phyloP scores from a whole-genome alignment of 495 filamentous ascomycete genomes.

The Penicillium chermesinum region DNA sequence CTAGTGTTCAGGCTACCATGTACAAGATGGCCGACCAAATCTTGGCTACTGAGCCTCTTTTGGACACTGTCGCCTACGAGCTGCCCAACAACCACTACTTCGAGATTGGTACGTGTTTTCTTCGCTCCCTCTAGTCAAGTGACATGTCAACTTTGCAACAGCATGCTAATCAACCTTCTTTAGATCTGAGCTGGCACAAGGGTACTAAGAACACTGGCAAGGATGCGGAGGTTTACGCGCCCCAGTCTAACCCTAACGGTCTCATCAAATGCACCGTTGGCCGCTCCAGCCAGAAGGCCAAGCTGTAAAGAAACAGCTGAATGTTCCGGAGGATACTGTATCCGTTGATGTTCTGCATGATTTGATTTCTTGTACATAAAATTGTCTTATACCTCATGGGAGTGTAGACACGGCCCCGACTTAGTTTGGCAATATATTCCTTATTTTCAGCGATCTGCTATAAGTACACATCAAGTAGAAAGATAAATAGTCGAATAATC shows the following conservation, averaged over 20 bases:
- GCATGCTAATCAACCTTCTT: constrained; percentile 17
- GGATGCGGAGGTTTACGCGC: constrained; percentile 92
- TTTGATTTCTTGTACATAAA: constrained; percentile 25
- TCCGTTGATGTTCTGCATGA: constrained; percentile 7
- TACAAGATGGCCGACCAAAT: constrained; percentile 96
- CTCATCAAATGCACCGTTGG: constrained; percentile 92
- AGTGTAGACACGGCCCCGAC: constrained; percentile 11
- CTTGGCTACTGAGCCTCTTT: constrained; percentile 64
- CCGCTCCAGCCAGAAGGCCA: constrained; percentile 46
- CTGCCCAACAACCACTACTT: constrained; percentile 99
- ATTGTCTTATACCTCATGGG: constrained; percentile 23
- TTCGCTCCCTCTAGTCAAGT: too few relatives aligned
- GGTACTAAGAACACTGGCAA: constrained; percentile 94
- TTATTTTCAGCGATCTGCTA: constrained; percentile 15
- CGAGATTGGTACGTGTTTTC: constrained; percentile 68
- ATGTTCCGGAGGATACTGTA: background rate
- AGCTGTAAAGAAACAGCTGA: constrained; percentile 30
- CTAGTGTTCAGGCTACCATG: constrained; percentile 95
- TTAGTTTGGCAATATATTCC: constrained; percentile 14
- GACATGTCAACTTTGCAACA: too few relatives aligned
- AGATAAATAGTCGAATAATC: background rate
- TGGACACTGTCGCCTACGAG: constrained; percentile 71
- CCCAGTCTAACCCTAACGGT: constrained; percentile 88
- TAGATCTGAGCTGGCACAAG: constrained; percentile 96
- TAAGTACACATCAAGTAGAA: constrained; percentile 16